Evolutionary conservation across 345 rosid species (phyloP).

Genomic region (Bretschneidera sinensis): DNA sequence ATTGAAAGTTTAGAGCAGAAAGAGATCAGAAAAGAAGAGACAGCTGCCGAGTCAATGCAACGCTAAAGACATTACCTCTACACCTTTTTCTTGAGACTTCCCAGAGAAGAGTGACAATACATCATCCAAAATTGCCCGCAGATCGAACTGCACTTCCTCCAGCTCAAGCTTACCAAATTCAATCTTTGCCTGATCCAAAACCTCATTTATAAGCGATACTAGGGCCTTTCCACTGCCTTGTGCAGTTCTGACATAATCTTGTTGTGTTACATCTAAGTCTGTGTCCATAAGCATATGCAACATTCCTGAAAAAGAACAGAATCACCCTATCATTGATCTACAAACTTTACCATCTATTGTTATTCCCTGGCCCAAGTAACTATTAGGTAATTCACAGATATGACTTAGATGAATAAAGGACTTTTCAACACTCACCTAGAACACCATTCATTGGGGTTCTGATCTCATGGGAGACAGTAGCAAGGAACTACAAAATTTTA

Average conservation of each 20-base stretch:
- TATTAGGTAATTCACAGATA: neutral
- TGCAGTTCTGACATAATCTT: constrained; percentile 86
- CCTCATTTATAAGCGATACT: constrained; percentile 85
- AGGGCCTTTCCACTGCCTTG: constrained; percentile 92
- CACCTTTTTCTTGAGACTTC: constrained; percentile 78
- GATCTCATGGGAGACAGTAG: constrained; percentile 98
- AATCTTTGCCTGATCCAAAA: constrained; percentile 90
- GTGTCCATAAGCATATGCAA: constrained; percentile 89
- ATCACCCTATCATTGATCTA: constrained; percentile 9
- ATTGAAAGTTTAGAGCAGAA: neutral
- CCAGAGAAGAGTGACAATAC: constrained; percentile 92
- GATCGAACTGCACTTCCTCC: constrained; percentile 77
- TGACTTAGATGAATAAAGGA: constrained; percentile 3
- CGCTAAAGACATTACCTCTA: constrained; percentile 95
- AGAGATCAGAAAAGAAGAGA: neutral
- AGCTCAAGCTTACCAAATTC: constrained; percentile 97
- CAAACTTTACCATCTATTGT: neutral
- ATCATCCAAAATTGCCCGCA: constrained; percentile 77
- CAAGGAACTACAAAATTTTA: constrained; percentile 70
- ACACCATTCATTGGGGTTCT: constrained; percentile 99
- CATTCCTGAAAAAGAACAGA: constrained; percentile 62
- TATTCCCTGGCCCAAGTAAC: neutral
- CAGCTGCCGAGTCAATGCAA: neutral
- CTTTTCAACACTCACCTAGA: constrained; percentile 57
- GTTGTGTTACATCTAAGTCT: constrained; percentile 82